Base-by-base conservation (phyloP, 1,139 yeast genomes). In the Lodderomyces jiufengensis region DNA sequence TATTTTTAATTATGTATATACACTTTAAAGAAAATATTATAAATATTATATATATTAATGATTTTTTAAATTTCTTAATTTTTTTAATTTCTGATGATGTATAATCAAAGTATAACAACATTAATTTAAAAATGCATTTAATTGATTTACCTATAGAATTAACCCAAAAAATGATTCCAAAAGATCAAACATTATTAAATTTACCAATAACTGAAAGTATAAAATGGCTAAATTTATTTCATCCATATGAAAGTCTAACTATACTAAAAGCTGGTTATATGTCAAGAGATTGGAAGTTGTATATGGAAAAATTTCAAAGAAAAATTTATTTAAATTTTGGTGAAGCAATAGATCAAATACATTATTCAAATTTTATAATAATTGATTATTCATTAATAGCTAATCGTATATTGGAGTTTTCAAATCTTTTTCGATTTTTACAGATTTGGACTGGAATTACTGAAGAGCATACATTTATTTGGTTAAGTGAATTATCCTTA, bases 271-370 rank as follows among this genome's bases (percentile, higher is more conserved):
- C n/a, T n/a, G n/a, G n/a, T n/a, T n/a, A n/a, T n/a, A n/a, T n/a
- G n/a, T n/a, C 12, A 27, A 16, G 9, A 27, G 30, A 10, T 27
- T 27, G 30, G 30, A 27, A 11, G 6, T 27, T 13, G 20, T 18
- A 10, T 27, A 27, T 27, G 30, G 30, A 12, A 27, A 27, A 23
- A 18, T 27, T n/a, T n/a, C n/a, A n/a, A n/a, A n/a, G n/a, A n/a
- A n/a, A n/a, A 14, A 27, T 27, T 3, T 27, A 27, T 14, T 11
- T 27, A 7, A 27, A 27, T 10, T 27, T 16, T 16, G 30, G 30
- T 5, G 20, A 15, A 6, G 14, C 12, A 3, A 10, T 16, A n/a
- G 30, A 27, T 18, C 7, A 22, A 16, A 27, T 18, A 14, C 20
- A 27, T 23, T 10, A 18, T 4, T 18, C n/a, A 9, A 5, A 27